Percentiles rank a stretch among this genome's conserved stretches.
Conservation (phyloP, 1,284 basidiomycete species). For the Microbotryum intermedium region DNA sequence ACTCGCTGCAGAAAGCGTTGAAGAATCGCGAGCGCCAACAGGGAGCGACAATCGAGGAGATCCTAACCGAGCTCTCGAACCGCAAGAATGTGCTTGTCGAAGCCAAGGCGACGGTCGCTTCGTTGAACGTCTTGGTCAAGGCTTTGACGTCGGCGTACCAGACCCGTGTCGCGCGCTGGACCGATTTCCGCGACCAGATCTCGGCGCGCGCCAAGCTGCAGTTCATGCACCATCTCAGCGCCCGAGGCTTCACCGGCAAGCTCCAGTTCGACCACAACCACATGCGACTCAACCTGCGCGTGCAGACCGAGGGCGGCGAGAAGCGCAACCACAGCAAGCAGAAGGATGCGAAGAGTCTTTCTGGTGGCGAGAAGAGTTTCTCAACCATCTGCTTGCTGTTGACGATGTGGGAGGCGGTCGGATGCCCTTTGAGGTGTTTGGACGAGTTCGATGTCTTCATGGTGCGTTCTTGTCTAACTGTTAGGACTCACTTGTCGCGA, state of each 20-base stretch:
- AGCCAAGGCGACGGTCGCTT: constrained; percentile 44
- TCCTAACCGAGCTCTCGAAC: constrained; percentile 52
- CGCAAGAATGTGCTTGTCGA: constrained; percentile 42
- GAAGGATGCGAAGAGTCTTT: constrained; percentile 60
- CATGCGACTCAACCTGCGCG: constrained; percentile 48
- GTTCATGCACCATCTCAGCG: constrained; percentile 71
- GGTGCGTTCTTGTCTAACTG: background rate
- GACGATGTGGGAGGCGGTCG: constrained; percentile 89
- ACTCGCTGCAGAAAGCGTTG: constrained; percentile 57
- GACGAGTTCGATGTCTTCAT: constrained; percentile 49
- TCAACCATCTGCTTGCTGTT: constrained; percentile 88
- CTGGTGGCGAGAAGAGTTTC: constrained; percentile 92
- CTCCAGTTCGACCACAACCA: constrained; percentile 65
- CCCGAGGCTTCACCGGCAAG: constrained; percentile 56
- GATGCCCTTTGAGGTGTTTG: constrained; percentile 86
- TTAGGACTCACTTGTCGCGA: background rate
- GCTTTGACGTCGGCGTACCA: constrained; percentile 56
- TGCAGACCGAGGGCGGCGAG: constrained; percentile 29
- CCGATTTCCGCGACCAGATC: constrained; percentile 75
- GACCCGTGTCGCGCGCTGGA: constrained; percentile 65
- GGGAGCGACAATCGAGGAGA: constrained; percentile 66
- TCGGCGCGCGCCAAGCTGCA: constrained; percentile 72
- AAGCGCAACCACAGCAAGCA: constrained; percentile 56
- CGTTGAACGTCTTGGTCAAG: constrained; percentile 40
- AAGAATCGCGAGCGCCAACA: constrained; percentile 62